A percentile compares a stretch with the other conserved stretches of the same genome.
These are phyloP conservation scores for Skeletonema potamos DNA, from an alignment of 108 stramenopile genomes.

Conservation along the genomic window DNA sequence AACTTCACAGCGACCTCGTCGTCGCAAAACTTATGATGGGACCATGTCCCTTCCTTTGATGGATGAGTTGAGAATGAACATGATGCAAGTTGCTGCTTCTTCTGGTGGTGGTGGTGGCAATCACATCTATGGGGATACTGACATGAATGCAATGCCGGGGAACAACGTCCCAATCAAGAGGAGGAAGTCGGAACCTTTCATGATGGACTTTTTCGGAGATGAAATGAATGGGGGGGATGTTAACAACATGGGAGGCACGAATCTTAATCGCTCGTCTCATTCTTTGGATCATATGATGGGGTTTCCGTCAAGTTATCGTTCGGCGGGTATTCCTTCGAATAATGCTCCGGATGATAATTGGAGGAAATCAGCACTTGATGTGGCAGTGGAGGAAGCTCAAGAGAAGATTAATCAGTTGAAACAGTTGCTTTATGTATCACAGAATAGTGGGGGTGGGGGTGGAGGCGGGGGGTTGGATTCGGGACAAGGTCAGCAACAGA, in stretches of 20 bases:
- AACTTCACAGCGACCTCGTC: not conserved
- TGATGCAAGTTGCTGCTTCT: too few species aligned
- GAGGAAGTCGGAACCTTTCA: not conserved
- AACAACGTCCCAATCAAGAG: not conserved
- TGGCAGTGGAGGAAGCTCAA: not conserved
- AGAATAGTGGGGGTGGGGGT: not conserved
- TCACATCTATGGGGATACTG: not conserved
- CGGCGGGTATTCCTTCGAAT: not conserved
- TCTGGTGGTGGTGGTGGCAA: not conserved
- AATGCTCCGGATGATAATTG: not conserved
- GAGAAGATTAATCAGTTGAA: conserved; percentile 4
- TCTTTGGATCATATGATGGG: not conserved
- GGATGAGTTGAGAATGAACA: not conserved
- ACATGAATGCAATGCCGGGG: not conserved
- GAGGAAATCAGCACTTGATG: not conserved
- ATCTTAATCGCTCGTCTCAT: not conserved
- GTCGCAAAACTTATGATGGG: not conserved
- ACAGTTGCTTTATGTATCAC: not conserved
- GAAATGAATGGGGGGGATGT: not conserved
- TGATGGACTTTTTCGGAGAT: not conserved
- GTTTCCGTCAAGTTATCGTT: not conserved
- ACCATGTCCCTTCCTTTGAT: not conserved
- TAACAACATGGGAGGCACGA: not conserved
- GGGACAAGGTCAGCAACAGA: not conserved
- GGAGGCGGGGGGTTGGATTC: not conserved